These are phyloP conservation scores for Oryza nivara DNA, from an alignment of 176 grass and related monocot genomes.

Conservation along the genomic window DNA sequence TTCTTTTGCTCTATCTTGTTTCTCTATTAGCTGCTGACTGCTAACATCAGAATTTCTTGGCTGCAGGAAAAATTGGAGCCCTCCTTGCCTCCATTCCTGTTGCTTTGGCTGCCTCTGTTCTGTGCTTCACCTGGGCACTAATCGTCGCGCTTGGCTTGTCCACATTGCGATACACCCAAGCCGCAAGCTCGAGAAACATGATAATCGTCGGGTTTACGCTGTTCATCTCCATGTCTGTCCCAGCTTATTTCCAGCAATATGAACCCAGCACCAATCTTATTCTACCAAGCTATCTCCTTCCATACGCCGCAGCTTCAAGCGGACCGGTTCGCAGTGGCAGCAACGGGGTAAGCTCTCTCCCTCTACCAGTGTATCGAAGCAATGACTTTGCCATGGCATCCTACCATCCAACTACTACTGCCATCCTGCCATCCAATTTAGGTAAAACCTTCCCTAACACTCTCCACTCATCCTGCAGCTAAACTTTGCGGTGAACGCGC, in stretches of 20 bases:
- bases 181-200: slow-evolving; percentile 95
- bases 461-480: slow-evolving; percentile 46
- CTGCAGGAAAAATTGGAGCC: slow-evolving; percentile 92
- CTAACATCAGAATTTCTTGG: slow-evolving; percentile 22
- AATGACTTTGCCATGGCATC: too few species aligned
- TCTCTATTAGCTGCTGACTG: background rate
- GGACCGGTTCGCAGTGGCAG: slow-evolving; percentile 75
- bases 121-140: slow-evolving; percentile 95
- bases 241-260: slow-evolving; percentile 90
- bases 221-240: slow-evolving; percentile 89
- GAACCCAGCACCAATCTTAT: slow-evolving; percentile 76
- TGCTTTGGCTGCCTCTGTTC: slow-evolving; percentile 79
- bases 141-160: slow-evolving; percentile 82
- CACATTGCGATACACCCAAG: slow-evolving; percentile 90
- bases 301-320: slow-evolving; percentile 77
- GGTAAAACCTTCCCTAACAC: background rate
- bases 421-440: too few species aligned
- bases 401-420: too few species aligned
- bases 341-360: slow-evolving; percentile 51
- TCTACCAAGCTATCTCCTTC: slow-evolving; percentile 90
- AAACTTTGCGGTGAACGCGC: slow-evolving; percentile 85
- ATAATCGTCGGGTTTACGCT: slow-evolving; percentile 99
- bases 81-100: slow-evolving; percentile 88
- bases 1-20: background rate
- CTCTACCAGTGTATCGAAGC: background rate